Evolutionary conservation across 2,329 filamentous ascomycete species (phyloP), one percentile per base, ranked within the genome.

Genomic region (Hawksworthiomyces lignivorus): DNA sequence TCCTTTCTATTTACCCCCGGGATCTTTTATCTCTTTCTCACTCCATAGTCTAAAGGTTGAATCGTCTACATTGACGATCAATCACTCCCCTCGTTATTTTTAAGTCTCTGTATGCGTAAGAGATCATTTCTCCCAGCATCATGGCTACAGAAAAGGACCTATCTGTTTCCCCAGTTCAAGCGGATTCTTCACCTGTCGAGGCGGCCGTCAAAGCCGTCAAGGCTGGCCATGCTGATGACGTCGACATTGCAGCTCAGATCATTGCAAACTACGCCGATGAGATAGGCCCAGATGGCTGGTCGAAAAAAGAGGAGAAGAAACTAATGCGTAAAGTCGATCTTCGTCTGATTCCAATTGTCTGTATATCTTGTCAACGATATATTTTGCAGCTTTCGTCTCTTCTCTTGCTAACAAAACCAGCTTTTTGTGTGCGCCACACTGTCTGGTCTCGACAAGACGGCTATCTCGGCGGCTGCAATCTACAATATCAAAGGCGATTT

Each of bases 161-260:
- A 36, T n/a, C n/a, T 21, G n/a, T n/a, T n/a, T n/a, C n/a, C n/a
- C n/a, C n/a, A n/a, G n/a, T n/a, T n/a, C n/a, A n/a, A n/a, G n/a
- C n/a, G n/a, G n/a, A n/a, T n/a, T n/a, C n/a, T n/a, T n/a, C n/a
- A n/a, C n/a, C n/a, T 2, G 46, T 48, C 15, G 46, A 51, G 39
- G 46, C 43, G 12, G 51, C 52, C 12, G 44, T 55, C 26, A 53
- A 53, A 36, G 52, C 51, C 6, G 48, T 54, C 20, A 52, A 56
- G 43, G 50, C 52, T 4, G 53, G 53, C 4, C 47, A 51, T 6
- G 52, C 46, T 12, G 32, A 55, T 2, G 49, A 55, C 18, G 46
- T 55, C 15, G 54, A 56, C 34, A 52, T 56, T 32, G 54, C 54
- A 8, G 50, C 52, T 5, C 52, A 52, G 35, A 53, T 56, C 35